Evolutionary conservation across 805 yeast species (phyloP), one percentile per base, ranked within the genome.

Genomic region (Monosporozyma unispora): DNA sequence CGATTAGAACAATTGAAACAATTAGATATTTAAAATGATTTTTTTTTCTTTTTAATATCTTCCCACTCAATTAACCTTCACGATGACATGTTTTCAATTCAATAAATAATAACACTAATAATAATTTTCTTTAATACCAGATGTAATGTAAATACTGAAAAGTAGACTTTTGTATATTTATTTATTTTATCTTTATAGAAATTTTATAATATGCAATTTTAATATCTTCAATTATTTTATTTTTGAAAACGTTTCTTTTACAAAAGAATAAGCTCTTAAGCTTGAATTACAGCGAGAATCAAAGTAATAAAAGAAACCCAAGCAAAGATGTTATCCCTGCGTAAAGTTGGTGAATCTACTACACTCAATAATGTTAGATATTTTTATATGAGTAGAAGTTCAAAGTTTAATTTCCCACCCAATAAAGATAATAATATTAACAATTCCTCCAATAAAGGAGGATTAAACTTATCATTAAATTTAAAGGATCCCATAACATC

Each of bases 1-100:
- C 69, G 78, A 49, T 64, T 77, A 44, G 77, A 72, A 50, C 72
- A 71, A 48, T 62, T 77, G 45, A 76, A 71, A 54, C 55, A 73
- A 51, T 62, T 67, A 45, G 63, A 59, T 19, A 16, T 35, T 35
- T 35, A 35, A 25, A 25, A 25, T 25, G 4, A 8, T 25, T 25
- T 25, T 25, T 25, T 25, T 25, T 25, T 8, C 27, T 25, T 25
- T n/a, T n/a, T n/a, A n/a, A n/a, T n/a, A n/a, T n/a, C n/a, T n/a
- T n/a, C n/a, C n/a, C n/a, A n/a, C n/a, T n/a, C n/a, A n/a, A n/a
- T n/a, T n/a, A n/a, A n/a, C 29, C 8, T 27, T 27, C 29, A 27
- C 33, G 4, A 14, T 28, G 33, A 28, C 12, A 28, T 14, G 9
- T 28, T 28, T 27, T 27, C 29, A 27, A 27, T 10, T 10, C 29